These are phyloP conservation scores for Penicillium subrubescens DNA, from an alignment of 495 filamentous ascomycete genomes.

Conservation along the genomic window DNA sequence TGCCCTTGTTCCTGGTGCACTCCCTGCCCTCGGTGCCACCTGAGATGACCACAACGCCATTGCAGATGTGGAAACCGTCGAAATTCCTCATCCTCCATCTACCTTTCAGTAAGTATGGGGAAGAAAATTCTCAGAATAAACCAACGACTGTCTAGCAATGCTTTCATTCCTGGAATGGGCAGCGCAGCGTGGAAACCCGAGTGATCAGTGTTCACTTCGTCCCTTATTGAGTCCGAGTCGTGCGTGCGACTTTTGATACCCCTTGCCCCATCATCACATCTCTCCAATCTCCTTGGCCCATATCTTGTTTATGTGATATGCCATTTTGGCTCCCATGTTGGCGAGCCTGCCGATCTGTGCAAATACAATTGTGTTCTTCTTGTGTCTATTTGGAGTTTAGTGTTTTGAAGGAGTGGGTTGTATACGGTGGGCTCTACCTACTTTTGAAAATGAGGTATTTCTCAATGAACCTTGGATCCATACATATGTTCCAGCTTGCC, in stretches of 20 bases:
- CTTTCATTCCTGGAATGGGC: constrained; percentile 2
- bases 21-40: background rate
- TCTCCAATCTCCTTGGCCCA: constrained; percentile 14
- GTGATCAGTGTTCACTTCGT: constrained; percentile 22
- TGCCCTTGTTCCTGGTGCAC: background rate
- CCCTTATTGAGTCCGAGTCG: constrained; percentile 22
- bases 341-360: constrained; percentile 12
- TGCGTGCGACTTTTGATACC: constrained; percentile 45
- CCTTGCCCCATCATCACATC: constrained; percentile 25
- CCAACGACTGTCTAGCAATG: background rate
- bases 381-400: constrained; percentile 8
- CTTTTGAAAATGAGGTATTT: background rate
- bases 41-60: background rate
- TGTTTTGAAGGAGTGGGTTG: constrained; percentile 7
- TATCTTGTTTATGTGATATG: constrained; percentile 17
- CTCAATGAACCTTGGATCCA: background rate
- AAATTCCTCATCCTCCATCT: constrained; percentile 1
- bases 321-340: constrained; percentile 3
- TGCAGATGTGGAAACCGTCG: background rate
- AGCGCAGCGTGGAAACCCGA: constrained; percentile 11
- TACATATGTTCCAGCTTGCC: background rate
- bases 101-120: background rate
- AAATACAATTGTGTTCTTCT: constrained; percentile 18
- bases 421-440: constrained; percentile 4
- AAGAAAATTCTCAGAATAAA: constrained; percentile 5